phyloP scores from a whole-genome alignment of 768 basidiomycete genomes.

The Collybiopsis confluens region DNA sequence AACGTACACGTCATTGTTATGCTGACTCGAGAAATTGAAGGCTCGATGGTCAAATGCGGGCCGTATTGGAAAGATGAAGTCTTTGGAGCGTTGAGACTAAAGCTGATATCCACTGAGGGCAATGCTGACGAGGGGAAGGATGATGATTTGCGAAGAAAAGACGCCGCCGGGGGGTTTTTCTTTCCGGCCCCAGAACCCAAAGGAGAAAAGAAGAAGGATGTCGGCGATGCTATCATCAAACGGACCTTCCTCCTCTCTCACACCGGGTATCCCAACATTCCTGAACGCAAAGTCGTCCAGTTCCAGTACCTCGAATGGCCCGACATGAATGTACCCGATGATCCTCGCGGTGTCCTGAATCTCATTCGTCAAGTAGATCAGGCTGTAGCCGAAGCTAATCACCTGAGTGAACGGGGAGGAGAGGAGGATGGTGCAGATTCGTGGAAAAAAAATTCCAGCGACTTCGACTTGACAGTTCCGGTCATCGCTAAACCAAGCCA shows the following conservation, averaged over 20 bases:
- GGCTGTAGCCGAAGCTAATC: conserved; percentile 28
- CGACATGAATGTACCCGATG: conserved; percentile 91
- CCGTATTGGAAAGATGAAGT: conserved; percentile 74
- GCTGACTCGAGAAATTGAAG: conserved; percentile 91
- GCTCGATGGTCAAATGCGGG: conserved; percentile 85
- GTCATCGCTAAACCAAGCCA: background rate
- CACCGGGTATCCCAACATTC: conserved; percentile 49
- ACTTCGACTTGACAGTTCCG: background rate
- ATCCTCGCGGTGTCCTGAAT: conserved; percentile 68
- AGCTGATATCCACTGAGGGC: conserved; percentile 23
- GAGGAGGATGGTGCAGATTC: background rate
- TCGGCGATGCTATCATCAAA: conserved; percentile 33
- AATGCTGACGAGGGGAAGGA: conserved; percentile 15
- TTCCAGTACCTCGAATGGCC: conserved; percentile 95
- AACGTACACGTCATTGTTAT: conserved; percentile 94
- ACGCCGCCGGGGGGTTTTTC: conserved; percentile 32
- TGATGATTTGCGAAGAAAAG: conserved; percentile 15
- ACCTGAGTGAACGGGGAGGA: background rate
- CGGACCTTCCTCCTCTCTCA: conserved; percentile 70
- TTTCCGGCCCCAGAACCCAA: conserved; percentile 12
- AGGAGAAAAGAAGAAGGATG: background rate
- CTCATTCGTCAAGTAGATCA: conserved; percentile 70
- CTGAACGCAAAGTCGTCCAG: conserved; percentile 68
- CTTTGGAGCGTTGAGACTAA: conserved; percentile 71
- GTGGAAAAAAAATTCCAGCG: background rate